Evolutionary conservation across 306 rosid genomes (phyloP).

Genomic region (Cajanus cajan): DNA sequence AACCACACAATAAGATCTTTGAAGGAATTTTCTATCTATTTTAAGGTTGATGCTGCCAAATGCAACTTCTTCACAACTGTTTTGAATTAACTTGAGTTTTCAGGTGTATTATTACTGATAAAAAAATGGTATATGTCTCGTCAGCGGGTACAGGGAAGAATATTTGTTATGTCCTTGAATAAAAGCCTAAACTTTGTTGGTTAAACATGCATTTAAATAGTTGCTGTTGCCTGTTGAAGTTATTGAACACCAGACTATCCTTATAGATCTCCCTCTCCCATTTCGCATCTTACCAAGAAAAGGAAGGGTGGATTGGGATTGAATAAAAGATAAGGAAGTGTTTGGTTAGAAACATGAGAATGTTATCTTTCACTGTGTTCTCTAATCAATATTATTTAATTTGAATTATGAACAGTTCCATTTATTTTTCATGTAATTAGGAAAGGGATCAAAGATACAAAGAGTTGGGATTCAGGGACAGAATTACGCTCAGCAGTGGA

Average conservation of each 20-base stretch:
- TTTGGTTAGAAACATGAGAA: conserved; percentile 18
- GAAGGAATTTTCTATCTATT: background rate
- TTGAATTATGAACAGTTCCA: conserved; percentile 15
- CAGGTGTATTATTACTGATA: background rate
- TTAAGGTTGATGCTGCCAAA: background rate
- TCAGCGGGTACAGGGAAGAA: conserved; percentile 7
- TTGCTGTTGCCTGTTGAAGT: background rate
- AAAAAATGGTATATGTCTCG: conserved; percentile 1
- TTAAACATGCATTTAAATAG: conserved; percentile 14
- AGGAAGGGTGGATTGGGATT: background rate
- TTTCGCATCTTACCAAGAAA: conserved; percentile 4
- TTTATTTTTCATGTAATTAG: conserved; percentile 41
- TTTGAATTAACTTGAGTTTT: conserved; percentile 19
- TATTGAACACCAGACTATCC: background rate
- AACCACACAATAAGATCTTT: background rate
- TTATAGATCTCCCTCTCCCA: background rate
- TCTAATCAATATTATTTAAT: background rate
- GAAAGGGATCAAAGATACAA: conserved; percentile 99
- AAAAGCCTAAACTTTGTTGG: conserved; percentile 19
- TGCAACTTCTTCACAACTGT: background rate
- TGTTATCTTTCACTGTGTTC: background rate
- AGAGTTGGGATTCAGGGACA: conserved; percentile 94
- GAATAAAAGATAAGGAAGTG: conserved; percentile 2
- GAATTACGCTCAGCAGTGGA: conserved; percentile 99
- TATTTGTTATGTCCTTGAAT: background rate